Base-by-base conservation (phyloP, 2,329 filamentous ascomycete genomes). In the Scorias spongiosa region DNA sequence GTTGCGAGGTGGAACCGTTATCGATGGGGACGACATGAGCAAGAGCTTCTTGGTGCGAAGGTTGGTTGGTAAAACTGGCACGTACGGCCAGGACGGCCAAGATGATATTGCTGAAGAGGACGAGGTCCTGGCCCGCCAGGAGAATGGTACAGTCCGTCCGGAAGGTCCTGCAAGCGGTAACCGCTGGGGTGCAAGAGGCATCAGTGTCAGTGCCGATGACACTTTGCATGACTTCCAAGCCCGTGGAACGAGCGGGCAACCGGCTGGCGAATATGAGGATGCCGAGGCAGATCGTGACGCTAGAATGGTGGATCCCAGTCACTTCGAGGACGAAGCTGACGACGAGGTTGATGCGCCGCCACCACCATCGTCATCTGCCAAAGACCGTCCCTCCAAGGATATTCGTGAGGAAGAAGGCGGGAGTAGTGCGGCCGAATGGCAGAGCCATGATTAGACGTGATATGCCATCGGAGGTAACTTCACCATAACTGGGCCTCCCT, bases 21-120 rank as follows among this genome's bases (percentile, higher is more conserved):
- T 96, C 11, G 89, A 96, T 58, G 81, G 81, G 3, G 88, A 95
- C 51, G 89, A 96, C 59, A 70, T 93, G 58, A 75, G 80, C 50
- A 80, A 84, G 44, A 84, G 87, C 49, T 95, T 87, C 80, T 69
- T 96, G 26, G 75, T 95, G 9, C 76, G 76, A 51, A 76, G 80
- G 42, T 78, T 94, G 50, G 80, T 93, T 47, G 84, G 82, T 44
- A 73, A 66, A 60, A 64, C 49, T 29, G 44, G 44, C 11, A 52
- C 50, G 18, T 51, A 64, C 50, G 64, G 60, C 20, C 47, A 50
- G 26, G 53, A 66, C 43, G 63, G 60, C 18, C 46, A 49, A 18
- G 53, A 66, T 43, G 59, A 66, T 2, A 65, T 68, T 42, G 64
- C 66, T n/a, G 64, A 67, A n/a, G 69, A 71, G 2, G 71, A 66